These are phyloP conservation scores for Lichtheimia ornata DNA, from an alignment of 371 early-diverging fungal genomes.

Conservation along the genomic window DNA sequence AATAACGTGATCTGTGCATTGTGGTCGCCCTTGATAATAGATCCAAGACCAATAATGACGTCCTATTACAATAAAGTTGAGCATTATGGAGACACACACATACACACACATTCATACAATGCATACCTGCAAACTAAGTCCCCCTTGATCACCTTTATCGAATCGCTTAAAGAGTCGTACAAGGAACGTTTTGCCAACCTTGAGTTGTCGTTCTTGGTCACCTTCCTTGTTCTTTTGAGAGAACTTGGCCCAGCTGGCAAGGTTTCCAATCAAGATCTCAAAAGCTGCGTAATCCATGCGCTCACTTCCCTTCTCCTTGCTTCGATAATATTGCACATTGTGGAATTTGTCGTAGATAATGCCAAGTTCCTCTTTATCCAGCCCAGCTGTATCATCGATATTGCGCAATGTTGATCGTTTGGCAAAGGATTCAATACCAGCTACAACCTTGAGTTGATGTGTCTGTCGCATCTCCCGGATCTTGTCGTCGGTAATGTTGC, in stretches of 20 bases:
- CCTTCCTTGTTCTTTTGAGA: conserved; percentile 20
- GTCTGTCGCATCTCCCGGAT: conserved; percentile 82
- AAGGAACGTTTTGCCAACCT: conserved; percentile 52
- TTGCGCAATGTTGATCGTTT: conserved; percentile 87
- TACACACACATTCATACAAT: not conserved
- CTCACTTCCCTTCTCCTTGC: conserved; percentile 27
- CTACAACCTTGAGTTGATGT: conserved; percentile 90
- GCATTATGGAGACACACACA: not conserved
- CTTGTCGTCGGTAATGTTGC: conserved; percentile 74
- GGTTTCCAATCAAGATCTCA: conserved; percentile 33
- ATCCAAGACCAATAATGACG: conserved; percentile 76
- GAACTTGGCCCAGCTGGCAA: conserved; percentile 40
- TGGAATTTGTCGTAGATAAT: conserved; percentile 91
- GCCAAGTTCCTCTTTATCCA: conserved; percentile 84
- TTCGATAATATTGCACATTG: conserved; percentile 75
- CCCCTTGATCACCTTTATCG: conserved; percentile 57
- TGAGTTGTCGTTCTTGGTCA: conserved; percentile 33
- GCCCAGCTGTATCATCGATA: conserved; percentile 70
- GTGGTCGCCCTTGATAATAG: conserved; percentile 79
- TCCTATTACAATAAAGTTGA: conserved; percentile 52
- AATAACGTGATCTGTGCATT: conserved; percentile 81
- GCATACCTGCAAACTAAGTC: conserved; percentile 61
- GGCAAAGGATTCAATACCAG: conserved; percentile 90
- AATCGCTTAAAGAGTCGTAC: conserved; percentile 57
- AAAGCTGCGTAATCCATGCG: conserved; percentile 41